Evolutionary conservation across 306 rosid species (phyloP), one percentile per base, ranked within the genome.

Genomic region (Acmispon strigosus): DNA sequence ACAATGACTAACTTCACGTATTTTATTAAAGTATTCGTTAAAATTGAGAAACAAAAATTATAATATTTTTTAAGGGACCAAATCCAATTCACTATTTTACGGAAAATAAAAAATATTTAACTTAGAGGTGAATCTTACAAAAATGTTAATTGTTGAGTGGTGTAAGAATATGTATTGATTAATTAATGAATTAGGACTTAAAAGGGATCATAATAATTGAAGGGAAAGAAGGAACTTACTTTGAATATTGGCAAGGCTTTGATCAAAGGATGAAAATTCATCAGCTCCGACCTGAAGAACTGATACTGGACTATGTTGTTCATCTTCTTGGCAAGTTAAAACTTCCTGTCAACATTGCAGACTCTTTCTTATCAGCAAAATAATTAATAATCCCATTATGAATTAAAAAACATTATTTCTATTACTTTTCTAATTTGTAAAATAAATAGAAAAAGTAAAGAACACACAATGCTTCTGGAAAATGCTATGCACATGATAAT

Each of bases 221-320:
- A 20, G 51, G 59, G 24, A 54, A 80, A 53, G 2, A 17, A 37
- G 11, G 16, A 75, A 69, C 90, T 24, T 81, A 86, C 92, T 85
- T 74, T 87, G 63, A 53, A 82, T 70, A 69, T 76, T 70, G 66
- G 78, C 86, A 74, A 82, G 76, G 76, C 78, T 82, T 80, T 86
- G 82, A 32, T 79, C 79, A 52, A 85, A 85, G 47, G 48, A 22
- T 43, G 84, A 76, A 64, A 76, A 76, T 32, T 78, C 81, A 53
- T 77, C 70, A 63, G 84, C 88, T 27, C 82, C 84, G 72, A 77
- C 75, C 4, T 79, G 79, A 78, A 90, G 85, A 70, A 90, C 91
- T 12, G 93, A 90, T 57, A 90, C 81, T 43, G 96, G 93, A 64
- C 91, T 90, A 14, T 81, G 70, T 41, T 82, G 84, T 34, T 85